Conservation (phyloP, 73 alveolate species). For the Symbiodinium natans region DNA sequence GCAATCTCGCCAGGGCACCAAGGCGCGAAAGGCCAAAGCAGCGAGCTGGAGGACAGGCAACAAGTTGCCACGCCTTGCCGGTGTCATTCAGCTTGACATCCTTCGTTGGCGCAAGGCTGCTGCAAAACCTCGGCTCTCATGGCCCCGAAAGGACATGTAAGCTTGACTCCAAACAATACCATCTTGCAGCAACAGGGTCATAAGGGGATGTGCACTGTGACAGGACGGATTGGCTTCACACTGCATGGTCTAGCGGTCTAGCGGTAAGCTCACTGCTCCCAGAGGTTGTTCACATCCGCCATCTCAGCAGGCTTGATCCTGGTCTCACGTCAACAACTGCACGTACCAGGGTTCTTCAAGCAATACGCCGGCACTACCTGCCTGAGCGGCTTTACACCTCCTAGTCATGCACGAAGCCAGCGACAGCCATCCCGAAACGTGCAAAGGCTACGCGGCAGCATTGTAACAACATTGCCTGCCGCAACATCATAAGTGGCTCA, state of each 20-base stretch:
- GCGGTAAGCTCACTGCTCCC: conserved; percentile 51
- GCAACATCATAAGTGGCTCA: too few relatives aligned
- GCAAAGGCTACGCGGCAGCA: not conserved
- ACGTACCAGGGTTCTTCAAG: too few relatives aligned
- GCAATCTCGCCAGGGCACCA: conserved; percentile 31
- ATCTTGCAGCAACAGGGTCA: too few relatives aligned
- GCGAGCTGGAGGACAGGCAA: not conserved
- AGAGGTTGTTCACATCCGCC: conserved; percentile 90
- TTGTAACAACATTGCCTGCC: too few relatives aligned
- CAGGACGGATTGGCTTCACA: too few relatives aligned
- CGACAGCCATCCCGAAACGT: not conserved
- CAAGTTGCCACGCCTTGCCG: conserved; percentile 25
- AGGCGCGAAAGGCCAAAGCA: not conserved
- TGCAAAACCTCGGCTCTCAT: conserved; percentile 35
- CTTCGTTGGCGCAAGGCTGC: conserved; percentile 56
- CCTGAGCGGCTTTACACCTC: not conserved
- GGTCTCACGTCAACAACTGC: not conserved
- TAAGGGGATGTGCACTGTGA: too few relatives aligned
- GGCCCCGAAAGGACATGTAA: not conserved
- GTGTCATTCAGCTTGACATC: conserved; percentile 88
- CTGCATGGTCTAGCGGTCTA: too few relatives aligned
- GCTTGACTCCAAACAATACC: too few relatives aligned
- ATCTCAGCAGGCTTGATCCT: conserved; percentile 84
- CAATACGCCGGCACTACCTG: not conserved
- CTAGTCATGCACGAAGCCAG: not conserved